Conservation (phyloP, 495 filamentous ascomycete species). For the Podospora australis region DNA sequence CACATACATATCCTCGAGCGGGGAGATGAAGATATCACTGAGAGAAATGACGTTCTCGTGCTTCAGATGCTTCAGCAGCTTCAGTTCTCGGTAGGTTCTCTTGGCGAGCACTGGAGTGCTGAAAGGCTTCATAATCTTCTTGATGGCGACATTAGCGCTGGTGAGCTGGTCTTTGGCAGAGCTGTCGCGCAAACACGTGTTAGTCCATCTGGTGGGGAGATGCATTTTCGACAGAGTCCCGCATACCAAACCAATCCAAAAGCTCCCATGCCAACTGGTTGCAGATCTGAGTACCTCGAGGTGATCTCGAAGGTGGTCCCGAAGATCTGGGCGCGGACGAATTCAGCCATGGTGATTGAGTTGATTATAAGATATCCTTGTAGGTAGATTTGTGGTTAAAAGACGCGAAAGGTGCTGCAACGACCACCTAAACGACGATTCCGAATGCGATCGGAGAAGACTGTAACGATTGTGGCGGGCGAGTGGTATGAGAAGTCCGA, state of each 20-base stretch:
- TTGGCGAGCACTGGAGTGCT: constrained; percentile 96
- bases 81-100: constrained; percentile 93
- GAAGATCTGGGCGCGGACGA: constrained; percentile 98
- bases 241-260: constrained; percentile 95
- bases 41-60: constrained; percentile 99
- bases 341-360: constrained; percentile 74
- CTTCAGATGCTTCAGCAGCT: constrained; percentile 90
- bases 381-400: constrained; percentile 1
- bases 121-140: constrained; percentile 99
- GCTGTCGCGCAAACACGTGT: constrained; percentile 42
- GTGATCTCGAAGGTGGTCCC: constrained; percentile 99
- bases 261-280: constrained; percentile 97
- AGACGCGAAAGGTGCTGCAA: constrained; percentile 7
- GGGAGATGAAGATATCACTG: constrained; percentile 99
- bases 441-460: neutral
- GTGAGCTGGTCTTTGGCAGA: constrained; percentile 97
- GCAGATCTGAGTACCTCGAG: constrained; percentile 95
- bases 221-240: neutral
- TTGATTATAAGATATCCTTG: neutral
- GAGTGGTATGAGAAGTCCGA: neutral
- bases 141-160: constrained; percentile 88
- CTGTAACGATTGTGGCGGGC: too few relatives aligned
- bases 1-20: constrained; percentile 92
- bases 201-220: constrained; percentile 11
- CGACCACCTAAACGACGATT: too few relatives aligned